Evolutionary conservation across 768 basidiomycete genomes (phyloP).

Genomic region (Steccherinum ochraceum): DNA sequence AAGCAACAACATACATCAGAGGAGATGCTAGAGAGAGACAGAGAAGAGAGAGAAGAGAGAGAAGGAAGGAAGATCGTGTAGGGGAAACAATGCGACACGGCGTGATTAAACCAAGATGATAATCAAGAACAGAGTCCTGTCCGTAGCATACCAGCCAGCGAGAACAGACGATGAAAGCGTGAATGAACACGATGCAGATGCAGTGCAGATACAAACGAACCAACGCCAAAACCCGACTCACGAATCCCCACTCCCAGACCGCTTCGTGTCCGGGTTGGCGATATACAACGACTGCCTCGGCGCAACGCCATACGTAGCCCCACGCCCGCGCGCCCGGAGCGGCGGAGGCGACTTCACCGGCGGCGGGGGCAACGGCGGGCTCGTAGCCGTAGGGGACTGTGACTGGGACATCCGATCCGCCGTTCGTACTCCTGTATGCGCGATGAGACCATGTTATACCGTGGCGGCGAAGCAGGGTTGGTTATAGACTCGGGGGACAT

Average conservation of each 20-base stretch:
- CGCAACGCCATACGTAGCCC: slow-evolving; percentile 51
- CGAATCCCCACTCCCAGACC: slow-evolving; percentile 14
- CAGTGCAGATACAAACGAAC: neutral
- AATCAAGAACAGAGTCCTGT: neutral
- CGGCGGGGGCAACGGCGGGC: no score
- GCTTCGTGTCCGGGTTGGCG: slow-evolving; percentile 56
- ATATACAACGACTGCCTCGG: slow-evolving; percentile 60
- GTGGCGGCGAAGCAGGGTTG: slow-evolving; percentile 6
- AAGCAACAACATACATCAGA: no score
- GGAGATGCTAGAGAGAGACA: no score
- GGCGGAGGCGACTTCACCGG: slow-evolving; percentile 23
- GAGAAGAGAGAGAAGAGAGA: no score
- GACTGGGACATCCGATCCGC: slow-evolving; percentile 48
- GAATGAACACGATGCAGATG: neutral
- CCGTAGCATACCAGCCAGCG: no score
- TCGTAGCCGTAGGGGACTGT: no score
- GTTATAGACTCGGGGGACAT: slow-evolving; percentile 7
- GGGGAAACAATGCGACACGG: no score
- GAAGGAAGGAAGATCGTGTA: no score
- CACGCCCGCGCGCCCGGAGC: slow-evolving; percentile 21
- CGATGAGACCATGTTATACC: slow-evolving; percentile 34
- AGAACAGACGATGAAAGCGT: neutral
- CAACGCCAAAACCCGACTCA: slow-evolving; percentile 2
- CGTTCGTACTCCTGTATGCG: slow-evolving; percentile 56
- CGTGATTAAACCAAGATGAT: no score